Base-by-base conservation (phyloP, 2,329 filamentous ascomycete species). In the Epichloe glyceriae region DNA sequence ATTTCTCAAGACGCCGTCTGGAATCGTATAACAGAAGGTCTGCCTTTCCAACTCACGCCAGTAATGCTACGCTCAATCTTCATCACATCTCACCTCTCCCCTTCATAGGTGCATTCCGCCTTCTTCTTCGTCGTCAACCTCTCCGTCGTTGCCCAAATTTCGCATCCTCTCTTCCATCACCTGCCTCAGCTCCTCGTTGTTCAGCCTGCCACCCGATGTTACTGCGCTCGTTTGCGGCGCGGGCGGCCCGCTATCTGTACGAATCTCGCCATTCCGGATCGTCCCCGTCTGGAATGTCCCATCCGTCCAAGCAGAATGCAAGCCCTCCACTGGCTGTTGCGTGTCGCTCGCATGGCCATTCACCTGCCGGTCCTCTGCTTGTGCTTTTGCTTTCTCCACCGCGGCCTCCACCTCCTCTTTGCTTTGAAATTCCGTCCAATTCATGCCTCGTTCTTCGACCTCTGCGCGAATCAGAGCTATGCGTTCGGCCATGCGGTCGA, bases 401-500 rank as follows among this genome's bases (percentile, higher is more conserved):
- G 64, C 54, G 55, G 70, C 62, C 64, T 68, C 60, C 3, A 61
- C 46, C 56, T 76, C 74, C 19, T 73, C 69, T 46, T 68, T 68
- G 51, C 67, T 73, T 57, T 72, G 67, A 50, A 82, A 79, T 62
- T 80, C 78, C 33, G 65, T 61, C 80, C 80, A 83, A 59, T 66
- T 72, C 50, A 73, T 56, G 2, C 80, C 80, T 4, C 80, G 67
- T 8, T 61, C 60, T 64, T 82, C 77, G 8, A 88, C 79, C 68
- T 90, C 86, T 41, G 62, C 68, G 56, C 74, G 78, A 54, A 88
- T 70, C 47, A 88, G 64, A 50, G 70, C 71, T 54, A 88, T 76
- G 63, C 85, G 73, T 67, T 81, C 76, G 54, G 75, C 71, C 77
- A 88, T 85, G 58, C 83, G 75, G 54, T 66, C 72, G 52, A 90